Evolutionary conservation across 2,329 filamentous ascomycete species (phyloP), one percentile per base, ranked within the genome.

Genomic region (Cryphonectria japonica): DNA sequence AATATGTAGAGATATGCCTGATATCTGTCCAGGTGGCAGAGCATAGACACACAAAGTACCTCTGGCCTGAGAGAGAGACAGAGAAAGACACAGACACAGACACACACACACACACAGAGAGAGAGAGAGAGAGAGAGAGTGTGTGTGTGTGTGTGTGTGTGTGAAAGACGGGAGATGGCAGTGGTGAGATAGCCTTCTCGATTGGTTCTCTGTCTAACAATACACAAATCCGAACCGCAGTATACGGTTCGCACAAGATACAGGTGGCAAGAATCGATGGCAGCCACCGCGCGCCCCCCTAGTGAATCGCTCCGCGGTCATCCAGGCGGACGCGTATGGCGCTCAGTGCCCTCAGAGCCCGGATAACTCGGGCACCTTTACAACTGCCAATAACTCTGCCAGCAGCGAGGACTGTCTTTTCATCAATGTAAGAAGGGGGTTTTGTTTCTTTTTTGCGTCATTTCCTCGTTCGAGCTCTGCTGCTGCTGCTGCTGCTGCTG

Each of bases 361-460:
- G n/a, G n/a, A 64, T 8, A 46, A 26, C n/a, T 13, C 61, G n/a
- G 39, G 37, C 37, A 26, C 39, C 22, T 39, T 64, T 26, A 26
- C 19, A 39, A n/a, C 61, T 13, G 37, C 34, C 5, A n/a, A n/a
- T 26, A 43, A 43, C 61, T n/a, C 41, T 14, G 61, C 61, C 61
- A 43, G 41, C 37, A 64, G 61, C 26, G 61, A 64, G 37, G 61
- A 64, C 6, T 64, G 61, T 26, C 39, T 64, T 7, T 64, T 64
- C 2, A 26, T 64, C 16, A 43, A 64, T 29, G 61, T 64, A 29
- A 1, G 37, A 46, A 14, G n/a, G 19, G 32, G 9, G 19, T 9
- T n/a, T 5, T 43, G 2, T 43, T n/a, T 50, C 7, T 9, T 9
- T 11, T 50, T 22, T 14, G 1, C 2, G 2, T 22, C 8, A 1